Evolutionary conservation across 768 basidiomycete genomes (phyloP).

Genomic region (Tulasnella sp.): DNA sequence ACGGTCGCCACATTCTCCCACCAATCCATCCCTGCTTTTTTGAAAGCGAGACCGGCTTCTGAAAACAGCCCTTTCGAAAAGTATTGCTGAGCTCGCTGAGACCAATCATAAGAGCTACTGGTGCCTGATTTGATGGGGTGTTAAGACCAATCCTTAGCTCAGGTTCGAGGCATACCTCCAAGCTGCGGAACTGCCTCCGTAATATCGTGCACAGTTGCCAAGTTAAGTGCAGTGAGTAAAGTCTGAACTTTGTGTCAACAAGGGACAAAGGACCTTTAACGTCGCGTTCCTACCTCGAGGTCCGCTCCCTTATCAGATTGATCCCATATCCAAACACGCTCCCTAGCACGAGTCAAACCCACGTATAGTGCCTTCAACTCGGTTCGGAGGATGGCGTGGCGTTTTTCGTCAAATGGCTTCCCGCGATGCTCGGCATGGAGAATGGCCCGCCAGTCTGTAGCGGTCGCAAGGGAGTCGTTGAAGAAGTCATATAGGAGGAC

Average conservation of each 20-base stretch:
- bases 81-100: not conserved
- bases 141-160: not conserved
- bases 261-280: not conserved
- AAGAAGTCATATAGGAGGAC: conserved; percentile 79
- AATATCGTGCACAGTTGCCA: not conserved
- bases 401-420: not conserved
- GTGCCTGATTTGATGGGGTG: not conserved
- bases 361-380: conserved; percentile 36
- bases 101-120: conserved; percentile 21
- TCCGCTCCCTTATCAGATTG: not conserved
- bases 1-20: not conserved
- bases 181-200: not conserved
- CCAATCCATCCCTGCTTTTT: conserved; percentile 21
- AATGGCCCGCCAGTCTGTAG: conserved; percentile 63
- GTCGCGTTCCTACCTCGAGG: conserved; percentile 14
- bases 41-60: not conserved
- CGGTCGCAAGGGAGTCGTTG: conserved; percentile 58
- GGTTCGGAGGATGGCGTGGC: conserved; percentile 23
- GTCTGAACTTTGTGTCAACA: not conserved
- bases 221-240: not conserved
- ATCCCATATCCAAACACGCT: conserved; percentile 36
- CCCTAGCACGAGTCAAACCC: conserved; percentile 32
- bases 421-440: conserved; percentile 38
- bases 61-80: conserved; percentile 18
- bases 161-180: not conserved